phyloP scores from a whole-genome alignment of 164 flowering plant species.

The Umbilicus rupestris region DNA sequence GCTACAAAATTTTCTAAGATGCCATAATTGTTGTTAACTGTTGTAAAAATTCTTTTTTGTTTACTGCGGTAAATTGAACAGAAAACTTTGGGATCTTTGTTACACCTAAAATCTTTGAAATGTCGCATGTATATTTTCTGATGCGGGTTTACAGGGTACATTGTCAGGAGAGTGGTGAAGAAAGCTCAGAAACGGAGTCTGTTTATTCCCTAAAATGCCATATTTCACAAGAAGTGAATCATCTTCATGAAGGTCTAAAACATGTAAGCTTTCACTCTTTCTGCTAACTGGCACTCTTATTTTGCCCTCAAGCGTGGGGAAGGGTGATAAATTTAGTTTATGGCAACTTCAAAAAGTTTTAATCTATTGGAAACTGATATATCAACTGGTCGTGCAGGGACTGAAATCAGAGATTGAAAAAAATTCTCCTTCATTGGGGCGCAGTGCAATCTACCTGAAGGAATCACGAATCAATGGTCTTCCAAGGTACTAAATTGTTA shows the following conservation, averaged over 20 bases:
- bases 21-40: too few species aligned
- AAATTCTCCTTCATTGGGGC: slow-evolving; percentile 87
- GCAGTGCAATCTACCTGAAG: slow-evolving; percentile 78
- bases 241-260: slow-evolving; percentile 87
- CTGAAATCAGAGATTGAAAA: slow-evolving; percentile 86
- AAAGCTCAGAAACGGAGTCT: slow-evolving; percentile 82
- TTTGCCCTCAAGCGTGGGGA: background rate
- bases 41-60: background rate
- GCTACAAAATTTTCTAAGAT: too few species aligned
- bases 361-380: background rate
- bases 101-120: background rate
- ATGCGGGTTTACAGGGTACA: slow-evolving; percentile 40
- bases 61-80: background rate
- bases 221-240: slow-evolving; percentile 95
- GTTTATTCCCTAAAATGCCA: slow-evolving; percentile 89
- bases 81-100: background rate
- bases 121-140: slow-evolving; percentile 1
- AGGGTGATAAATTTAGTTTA: background rate
- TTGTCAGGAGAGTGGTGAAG: slow-evolving; percentile 97
- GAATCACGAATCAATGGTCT: slow-evolving; percentile 82
- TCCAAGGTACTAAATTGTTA: slow-evolving; percentile 49
- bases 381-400: slow-evolving; percentile 36
- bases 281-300: background rate
- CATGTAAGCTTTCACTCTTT: slow-evolving; percentile 44
- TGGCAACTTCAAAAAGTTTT: background rate